Evolutionary conservation across 768 basidiomycete species (phyloP).

Genomic region (Chalciporus pseudorubinellus): DNA sequence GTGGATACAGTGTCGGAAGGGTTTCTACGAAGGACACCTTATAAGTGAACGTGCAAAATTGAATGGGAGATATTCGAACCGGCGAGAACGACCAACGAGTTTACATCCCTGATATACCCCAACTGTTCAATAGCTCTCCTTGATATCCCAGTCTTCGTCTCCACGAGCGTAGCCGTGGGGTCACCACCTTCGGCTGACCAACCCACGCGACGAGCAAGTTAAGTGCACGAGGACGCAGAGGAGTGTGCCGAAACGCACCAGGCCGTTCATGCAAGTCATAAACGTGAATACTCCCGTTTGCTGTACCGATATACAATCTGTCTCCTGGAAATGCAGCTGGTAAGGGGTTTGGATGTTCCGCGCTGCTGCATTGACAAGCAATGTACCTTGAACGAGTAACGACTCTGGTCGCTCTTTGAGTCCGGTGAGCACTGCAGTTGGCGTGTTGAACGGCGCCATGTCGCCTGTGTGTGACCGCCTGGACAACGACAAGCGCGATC

Average conservation of each 20-base stretch:
- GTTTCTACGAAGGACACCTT: slow-evolving; percentile 52
- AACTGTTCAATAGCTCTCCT: slow-evolving; percentile 83
- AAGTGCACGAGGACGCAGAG: slow-evolving; percentile 27
- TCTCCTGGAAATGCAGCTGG: slow-evolving; percentile 38
- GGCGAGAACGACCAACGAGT: slow-evolving; percentile 79
- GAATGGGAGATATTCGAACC: slow-evolving; percentile 46
- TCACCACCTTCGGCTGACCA: slow-evolving; percentile 5
- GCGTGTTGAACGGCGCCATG: slow-evolving; percentile 35
- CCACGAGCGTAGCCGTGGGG: slow-evolving; percentile 40
- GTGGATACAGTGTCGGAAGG: slow-evolving; percentile 68
- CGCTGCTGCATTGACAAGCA: neutral
- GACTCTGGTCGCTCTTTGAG: slow-evolving; percentile 38
- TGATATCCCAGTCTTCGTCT: slow-evolving; percentile 64
- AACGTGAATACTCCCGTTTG: slow-evolving; percentile 52
- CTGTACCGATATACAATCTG: slow-evolving; percentile 61
- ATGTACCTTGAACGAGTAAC: slow-evolving; percentile 30
- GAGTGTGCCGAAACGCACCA: slow-evolving; percentile 30
- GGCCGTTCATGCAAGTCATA: slow-evolving; percentile 44
- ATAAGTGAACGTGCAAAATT: neutral
- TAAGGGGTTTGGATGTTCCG: neutral
- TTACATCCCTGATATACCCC: slow-evolving; percentile 80
- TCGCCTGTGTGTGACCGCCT: neutral
- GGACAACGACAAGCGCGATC: neutral
- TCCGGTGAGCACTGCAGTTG: slow-evolving; percentile 26
- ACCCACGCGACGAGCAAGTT: neutral